These are phyloP conservation scores for Myrica gale DNA, from an alignment of 306 rosid genomes.

Conservation along the genomic window DNA sequence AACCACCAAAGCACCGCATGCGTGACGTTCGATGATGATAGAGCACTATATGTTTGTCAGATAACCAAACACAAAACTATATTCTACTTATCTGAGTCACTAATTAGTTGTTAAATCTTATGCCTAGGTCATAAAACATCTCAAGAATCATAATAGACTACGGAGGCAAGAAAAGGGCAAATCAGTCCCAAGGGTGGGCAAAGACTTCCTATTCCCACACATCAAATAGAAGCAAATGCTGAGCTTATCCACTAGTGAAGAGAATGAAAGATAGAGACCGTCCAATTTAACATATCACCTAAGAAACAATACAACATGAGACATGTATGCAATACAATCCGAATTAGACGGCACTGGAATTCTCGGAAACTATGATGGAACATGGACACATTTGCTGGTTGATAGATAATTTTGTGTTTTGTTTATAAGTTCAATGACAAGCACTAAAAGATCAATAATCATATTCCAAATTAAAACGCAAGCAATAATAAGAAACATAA, in stretches of 20 bases:
- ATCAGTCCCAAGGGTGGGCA: background rate
- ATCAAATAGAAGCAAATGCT: background rate
- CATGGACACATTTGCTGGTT: background rate
- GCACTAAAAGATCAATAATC: background rate
- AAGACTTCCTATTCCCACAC: background rate
- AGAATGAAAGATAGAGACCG: background rate
- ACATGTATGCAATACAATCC: background rate
- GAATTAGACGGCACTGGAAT: background rate
- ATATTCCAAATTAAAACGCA: background rate
- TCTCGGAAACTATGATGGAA: background rate
- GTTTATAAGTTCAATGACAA: background rate
- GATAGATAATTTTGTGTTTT: background rate
- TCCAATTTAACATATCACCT: background rate
- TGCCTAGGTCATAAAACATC: background rate
- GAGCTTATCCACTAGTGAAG: background rate
- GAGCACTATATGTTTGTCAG: background rate
- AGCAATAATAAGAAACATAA: background rate
- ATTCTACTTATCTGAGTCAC: background rate
- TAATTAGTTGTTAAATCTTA: background rate
- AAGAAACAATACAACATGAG: background rate
- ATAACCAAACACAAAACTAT: background rate
- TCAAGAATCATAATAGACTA: background rate
- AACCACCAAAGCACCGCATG: background rate
- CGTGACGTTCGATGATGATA: too few relatives aligned
- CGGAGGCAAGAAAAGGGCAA: background rate